Evolutionary conservation across 306 rosid genomes (phyloP).

Genomic region (Gynostemma pentaphyllum): DNA sequence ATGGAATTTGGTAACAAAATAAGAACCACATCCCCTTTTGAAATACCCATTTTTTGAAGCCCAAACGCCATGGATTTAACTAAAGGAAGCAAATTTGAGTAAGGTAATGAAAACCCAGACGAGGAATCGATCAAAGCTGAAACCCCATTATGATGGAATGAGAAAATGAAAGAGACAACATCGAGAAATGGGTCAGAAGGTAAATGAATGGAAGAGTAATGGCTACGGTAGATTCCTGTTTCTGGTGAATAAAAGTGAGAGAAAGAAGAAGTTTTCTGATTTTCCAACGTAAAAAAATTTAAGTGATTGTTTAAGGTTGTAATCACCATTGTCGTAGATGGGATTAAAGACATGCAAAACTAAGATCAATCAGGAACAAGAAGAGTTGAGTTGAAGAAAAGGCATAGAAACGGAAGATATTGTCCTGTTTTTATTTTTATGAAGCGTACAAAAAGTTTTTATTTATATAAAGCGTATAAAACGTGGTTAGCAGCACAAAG

Average conservation of each 20-base stretch:
- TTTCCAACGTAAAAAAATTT: conserved; percentile 7
- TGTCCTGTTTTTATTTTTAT: too few relatives aligned
- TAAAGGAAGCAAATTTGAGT: conserved; percentile 37
- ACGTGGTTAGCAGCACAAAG: too few relatives aligned
- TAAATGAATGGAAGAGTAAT: conserved; percentile 25
- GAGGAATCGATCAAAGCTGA: conserved; percentile 66
- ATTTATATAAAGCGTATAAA: too few relatives aligned
- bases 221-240: conserved; percentile 51
- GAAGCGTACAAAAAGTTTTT: too few relatives aligned
- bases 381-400: too few relatives aligned
- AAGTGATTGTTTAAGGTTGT: conserved; percentile 6
- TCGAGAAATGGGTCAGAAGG: conserved; percentile 63
- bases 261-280: neutral
- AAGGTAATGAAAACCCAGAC: conserved; percentile 49
- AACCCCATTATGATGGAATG: conserved; percentile 43
- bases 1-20: conserved; percentile 63
- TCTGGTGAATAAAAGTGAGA: conserved; percentile 51
- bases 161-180: conserved; percentile 53
- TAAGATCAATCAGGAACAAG: neutral
- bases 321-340: conserved; percentile 14
- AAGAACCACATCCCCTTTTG: conserved; percentile 53
- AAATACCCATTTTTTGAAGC: conserved; percentile 45
- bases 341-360: neutral
- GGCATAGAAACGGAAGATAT: too few relatives aligned
- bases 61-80: conserved; percentile 62